These are phyloP conservation scores for Neckera pumila DNA, from an alignment of 225 moss, liverwort and hornwort genomes.

Conservation along the genomic window DNA sequence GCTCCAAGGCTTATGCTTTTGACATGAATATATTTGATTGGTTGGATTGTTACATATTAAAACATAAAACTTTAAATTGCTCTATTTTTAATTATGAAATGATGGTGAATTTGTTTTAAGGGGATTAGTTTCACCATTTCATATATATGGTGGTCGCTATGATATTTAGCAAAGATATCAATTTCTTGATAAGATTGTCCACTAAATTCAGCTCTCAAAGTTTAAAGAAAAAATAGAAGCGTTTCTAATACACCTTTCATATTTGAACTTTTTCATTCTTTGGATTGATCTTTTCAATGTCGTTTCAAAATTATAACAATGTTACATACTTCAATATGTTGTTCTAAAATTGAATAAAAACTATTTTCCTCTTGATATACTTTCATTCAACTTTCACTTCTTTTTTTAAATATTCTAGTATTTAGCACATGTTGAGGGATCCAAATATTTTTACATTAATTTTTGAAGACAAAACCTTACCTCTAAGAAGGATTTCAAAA, in stretches of 20 bases:
- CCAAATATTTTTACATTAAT: background rate
- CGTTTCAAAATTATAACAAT: background rate
- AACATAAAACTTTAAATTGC: too few species aligned
- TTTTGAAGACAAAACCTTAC: background rate
- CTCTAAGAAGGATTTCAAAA: background rate
- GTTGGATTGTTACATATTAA: accelerated
- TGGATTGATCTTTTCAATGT: accelerated
- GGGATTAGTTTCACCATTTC: background rate
- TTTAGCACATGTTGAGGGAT: background rate
- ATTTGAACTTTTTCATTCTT: accelerated
- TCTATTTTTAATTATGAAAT: too few species aligned
- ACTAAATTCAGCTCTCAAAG: background rate
- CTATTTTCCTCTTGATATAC: too few species aligned
- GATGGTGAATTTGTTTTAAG: accelerated
- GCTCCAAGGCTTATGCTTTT: accelerated
- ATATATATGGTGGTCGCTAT: background rate
- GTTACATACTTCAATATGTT: background rate
- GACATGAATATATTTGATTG: background rate
- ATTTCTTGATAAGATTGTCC: background rate
- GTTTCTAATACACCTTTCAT: accelerated
- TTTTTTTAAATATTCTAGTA: background rate
- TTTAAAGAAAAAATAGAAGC: background rate
- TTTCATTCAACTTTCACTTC: background rate
- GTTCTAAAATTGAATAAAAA: background rate
- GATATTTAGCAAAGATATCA: background rate